These are phyloP conservation scores for Aspergillus viridinutans DNA, from an alignment of 2,329 filamentous ascomycete genomes.

Conservation along the genomic window DNA sequence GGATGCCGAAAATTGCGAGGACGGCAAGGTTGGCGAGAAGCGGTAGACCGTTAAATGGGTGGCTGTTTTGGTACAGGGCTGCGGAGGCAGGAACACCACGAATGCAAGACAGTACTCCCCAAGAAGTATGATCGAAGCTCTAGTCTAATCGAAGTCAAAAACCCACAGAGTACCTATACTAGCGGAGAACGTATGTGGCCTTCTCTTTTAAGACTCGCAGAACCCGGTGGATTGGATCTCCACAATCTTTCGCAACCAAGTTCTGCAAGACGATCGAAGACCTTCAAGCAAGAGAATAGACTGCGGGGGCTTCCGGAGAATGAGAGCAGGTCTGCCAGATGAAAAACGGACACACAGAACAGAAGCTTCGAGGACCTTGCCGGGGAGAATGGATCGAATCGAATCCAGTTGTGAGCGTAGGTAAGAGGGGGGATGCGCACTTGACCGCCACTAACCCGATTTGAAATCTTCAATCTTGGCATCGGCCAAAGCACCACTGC, in stretches of 20 bases:
- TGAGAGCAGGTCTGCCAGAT: slow-evolving; percentile 6
- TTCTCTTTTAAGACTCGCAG: slow-evolving; percentile 21
- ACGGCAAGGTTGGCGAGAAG: slow-evolving; percentile 17
- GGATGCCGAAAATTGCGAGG: slow-evolving; percentile 31
- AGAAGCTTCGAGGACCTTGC: slow-evolving; percentile 23
- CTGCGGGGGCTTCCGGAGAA: not conserved
- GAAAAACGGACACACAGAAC: slow-evolving; percentile 6
- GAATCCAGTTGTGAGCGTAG: slow-evolving; percentile 15
- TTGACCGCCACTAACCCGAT: slow-evolving; percentile 21
- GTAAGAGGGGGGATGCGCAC: slow-evolving; percentile 24
- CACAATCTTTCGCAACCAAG: slow-evolving; percentile 22
- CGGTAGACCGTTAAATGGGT: slow-evolving; percentile 1
- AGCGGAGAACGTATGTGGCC: slow-evolving; percentile 23
- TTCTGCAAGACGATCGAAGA: slow-evolving; percentile 17
- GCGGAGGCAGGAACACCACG: slow-evolving; percentile 4
- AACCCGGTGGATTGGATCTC: slow-evolving; percentile 25
- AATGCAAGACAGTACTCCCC: not conserved
- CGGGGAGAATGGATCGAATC: slow-evolving; percentile 23
- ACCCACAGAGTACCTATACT: slow-evolving; percentile 10
- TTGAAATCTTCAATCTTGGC: slow-evolving; percentile 23
- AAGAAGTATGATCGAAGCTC: not conserved
- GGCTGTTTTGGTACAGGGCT: not conserved
- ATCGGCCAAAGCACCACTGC: slow-evolving; percentile 8
- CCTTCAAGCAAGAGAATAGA: not conserved
- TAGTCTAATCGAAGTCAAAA: slow-evolving; percentile 6